Evolutionary conservation across 208 protist genomes (phyloP), one percentile per base, ranked within the genome.

Genomic region (Trypanosoma avium): DNA sequence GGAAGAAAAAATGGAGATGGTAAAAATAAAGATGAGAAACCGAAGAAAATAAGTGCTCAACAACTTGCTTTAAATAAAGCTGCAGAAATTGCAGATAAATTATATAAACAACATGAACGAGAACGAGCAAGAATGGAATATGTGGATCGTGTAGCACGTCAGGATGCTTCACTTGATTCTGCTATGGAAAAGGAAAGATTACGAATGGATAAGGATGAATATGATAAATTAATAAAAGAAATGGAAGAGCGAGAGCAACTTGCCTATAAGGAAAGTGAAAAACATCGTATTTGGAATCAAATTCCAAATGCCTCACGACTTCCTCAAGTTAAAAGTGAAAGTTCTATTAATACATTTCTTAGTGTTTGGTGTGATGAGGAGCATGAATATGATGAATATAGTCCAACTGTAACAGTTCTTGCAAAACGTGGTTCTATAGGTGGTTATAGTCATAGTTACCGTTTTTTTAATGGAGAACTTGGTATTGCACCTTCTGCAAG

Each of bases 311-410:
- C 86, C 1, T 86, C 81, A 29, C 78, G 85, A 33, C 79, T 97
- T 32, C 92, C 92, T 0, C 61, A 86, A 33, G 86, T 97, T n/a
- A 10, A 75, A 53, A 81, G 66, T 49, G 81, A 92, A 60, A 81
- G 77, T 26, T 86, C 93, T n/a, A 90, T 97, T 61, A 97, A 95
- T 70, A 82, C 86, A 0, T 97, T 96, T 56, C 79, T 97, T 24
- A 77, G 69, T 33, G 85, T 84, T 13, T 97, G 92, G 92, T 70
- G 74, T n/a, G 79, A 84, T 22, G 35, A 57, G 15, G 66, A 88
- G 7, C 55, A 83, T 49, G 61, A 70, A 5, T 62, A 73, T 53
- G 53, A 65, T 52, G 68, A 77, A 27, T 63, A 69, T 17, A 55
- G 36, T 1, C 68, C 70, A 8, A 40, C 78, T 9, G 87, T 80